These are phyloP conservation scores for Apocynum venetum DNA, from an alignment of 257 asterid species.

Conservation along the genomic window DNA sequence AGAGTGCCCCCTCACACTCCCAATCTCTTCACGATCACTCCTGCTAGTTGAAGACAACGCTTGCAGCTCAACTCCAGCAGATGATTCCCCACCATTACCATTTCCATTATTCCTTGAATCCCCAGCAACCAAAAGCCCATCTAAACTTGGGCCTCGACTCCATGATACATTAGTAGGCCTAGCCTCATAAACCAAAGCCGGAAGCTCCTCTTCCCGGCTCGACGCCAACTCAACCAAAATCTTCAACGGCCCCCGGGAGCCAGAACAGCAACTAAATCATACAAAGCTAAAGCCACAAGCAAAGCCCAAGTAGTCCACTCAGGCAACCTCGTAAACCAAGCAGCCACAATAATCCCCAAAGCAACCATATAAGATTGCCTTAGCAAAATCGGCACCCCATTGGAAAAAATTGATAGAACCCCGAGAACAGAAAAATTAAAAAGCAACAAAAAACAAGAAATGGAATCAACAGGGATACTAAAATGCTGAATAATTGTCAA, in stretches of 20 bases:
- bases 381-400: conserved; percentile 69
- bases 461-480: conserved; percentile 63
- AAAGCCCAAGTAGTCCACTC: conserved; percentile 97
- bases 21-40: conserved; percentile 19
- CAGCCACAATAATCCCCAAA: conserved; percentile 84
- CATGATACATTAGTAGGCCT: conserved; percentile 49
- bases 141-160: conserved; percentile 36
- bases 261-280: conserved; percentile 82
- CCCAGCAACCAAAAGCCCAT: conserved; percentile 52
- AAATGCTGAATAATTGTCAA: conserved; percentile 62
- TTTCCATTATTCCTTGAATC: conserved; percentile 9
- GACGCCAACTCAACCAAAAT: conserved; percentile 89
- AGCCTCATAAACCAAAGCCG: conserved; percentile 87
- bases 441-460: conserved; percentile 51
- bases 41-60: conserved; percentile 28
- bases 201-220: conserved; percentile 75
- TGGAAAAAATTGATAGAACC: conserved; percentile 68
- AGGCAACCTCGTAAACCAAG: conserved; percentile 85
- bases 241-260: conserved; percentile 93
- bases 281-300: conserved; percentile 81
- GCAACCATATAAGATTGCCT: conserved; percentile 76
- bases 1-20: conserved; percentile 6
- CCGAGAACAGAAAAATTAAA: conserved; percentile 72
- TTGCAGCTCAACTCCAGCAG: conserved; percentile 44
- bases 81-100: conserved; percentile 2